phyloP scores from a whole-genome alignment of 805 yeast genomes.

The Candida dajiaensis region DNA sequence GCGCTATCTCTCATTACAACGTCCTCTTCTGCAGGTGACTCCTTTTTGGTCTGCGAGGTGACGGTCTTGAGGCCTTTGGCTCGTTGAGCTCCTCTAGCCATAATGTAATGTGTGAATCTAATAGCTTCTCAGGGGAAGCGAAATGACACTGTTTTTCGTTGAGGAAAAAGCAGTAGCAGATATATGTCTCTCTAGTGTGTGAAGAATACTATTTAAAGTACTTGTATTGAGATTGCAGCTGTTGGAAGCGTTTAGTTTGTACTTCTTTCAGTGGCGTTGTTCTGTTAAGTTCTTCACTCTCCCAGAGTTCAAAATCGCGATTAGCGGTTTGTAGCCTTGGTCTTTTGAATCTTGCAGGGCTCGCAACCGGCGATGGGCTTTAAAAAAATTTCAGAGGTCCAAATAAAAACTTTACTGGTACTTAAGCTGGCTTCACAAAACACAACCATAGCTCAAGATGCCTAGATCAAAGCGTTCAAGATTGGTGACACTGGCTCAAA shows the following conservation, averaged over 20 bases:
- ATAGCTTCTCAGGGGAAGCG: background rate
- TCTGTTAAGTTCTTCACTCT: too few relatives aligned
- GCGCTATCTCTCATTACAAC: background rate
- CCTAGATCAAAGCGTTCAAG: conserved; percentile 97
- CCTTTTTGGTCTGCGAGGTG: background rate
- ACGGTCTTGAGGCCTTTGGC: background rate
- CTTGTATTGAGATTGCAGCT: background rate
- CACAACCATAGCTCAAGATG: conserved; percentile 42
- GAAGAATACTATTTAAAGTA: background rate
- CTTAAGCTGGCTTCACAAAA: background rate
- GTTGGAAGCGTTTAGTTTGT: background rate
- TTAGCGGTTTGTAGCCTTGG: background rate
- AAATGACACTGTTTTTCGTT: background rate
- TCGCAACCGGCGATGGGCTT: background rate
- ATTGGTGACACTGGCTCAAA: conserved; percentile 91
- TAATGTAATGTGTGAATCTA: background rate
- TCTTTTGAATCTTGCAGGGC: background rate
- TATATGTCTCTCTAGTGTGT: background rate
- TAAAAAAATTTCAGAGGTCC: background rate
- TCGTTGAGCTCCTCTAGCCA: background rate
- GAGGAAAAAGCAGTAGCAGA: background rate
- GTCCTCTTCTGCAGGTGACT: conserved; percentile 1
- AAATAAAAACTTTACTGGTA: background rate
- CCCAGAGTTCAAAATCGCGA: background rate
- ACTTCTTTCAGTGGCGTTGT: background rate